Percentiles rank a stretch among this genome's conserved stretches.
These are phyloP conservation scores for Histomonas meleagridis DNA, from an alignment of 208 protist genomes.

Conservation along the genomic window DNA sequence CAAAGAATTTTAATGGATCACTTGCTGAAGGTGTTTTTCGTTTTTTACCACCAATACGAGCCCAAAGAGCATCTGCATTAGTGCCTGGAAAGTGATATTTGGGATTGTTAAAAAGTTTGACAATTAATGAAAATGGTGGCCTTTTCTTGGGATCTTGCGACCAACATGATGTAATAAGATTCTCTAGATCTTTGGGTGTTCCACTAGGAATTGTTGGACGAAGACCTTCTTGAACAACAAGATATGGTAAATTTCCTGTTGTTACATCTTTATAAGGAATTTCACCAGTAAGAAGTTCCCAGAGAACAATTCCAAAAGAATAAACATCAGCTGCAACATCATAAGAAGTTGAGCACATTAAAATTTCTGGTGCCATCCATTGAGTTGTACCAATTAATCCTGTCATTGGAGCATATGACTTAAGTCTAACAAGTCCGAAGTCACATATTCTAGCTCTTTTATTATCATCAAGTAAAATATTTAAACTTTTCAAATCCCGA, in stretches of 20 bases:
- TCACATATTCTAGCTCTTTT: constrained; percentile 3
- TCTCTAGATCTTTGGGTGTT: not conserved
- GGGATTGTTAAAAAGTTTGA: not conserved
- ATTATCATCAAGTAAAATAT: constrained; percentile 45
- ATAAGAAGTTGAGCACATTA: constrained; percentile 39
- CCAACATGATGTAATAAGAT: constrained; percentile 3
- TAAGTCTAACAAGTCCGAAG: constrained; percentile 9
- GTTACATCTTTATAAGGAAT: constrained; percentile 39
- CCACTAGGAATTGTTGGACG: not conserved
- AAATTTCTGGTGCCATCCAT: constrained; percentile 38
- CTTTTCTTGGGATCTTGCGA: not conserved
- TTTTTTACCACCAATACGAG: not conserved
- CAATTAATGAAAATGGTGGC: not conserved
- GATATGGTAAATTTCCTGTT: not conserved
- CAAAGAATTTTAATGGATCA: not conserved
- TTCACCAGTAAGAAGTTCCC: constrained; percentile 51
- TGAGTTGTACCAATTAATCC: constrained; percentile 34
- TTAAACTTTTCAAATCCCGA: constrained; percentile 52
- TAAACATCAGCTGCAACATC: constrained; percentile 50
- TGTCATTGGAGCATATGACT: not conserved
- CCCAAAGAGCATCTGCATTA: not conserved
- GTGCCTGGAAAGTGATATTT: not conserved
- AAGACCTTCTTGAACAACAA: not conserved
- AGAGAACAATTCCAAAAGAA: constrained; percentile 53
- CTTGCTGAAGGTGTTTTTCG: not conserved